Base-by-base conservation (phyloP, 106 monocot genomes). In the Xerophyta viscosa region DNA sequence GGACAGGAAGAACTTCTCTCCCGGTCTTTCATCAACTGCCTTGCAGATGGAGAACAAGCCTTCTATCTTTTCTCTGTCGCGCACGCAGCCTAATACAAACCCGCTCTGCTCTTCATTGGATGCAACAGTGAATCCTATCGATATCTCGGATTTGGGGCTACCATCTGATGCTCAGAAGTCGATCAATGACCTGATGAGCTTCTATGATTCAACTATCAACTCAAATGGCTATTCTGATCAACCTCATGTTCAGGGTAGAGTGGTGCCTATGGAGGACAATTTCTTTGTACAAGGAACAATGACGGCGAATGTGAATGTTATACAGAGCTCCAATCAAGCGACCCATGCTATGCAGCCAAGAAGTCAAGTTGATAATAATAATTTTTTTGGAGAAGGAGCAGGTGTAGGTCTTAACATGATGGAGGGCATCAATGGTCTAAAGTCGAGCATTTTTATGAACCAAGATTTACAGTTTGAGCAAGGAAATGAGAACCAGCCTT, bases 31-130 rank as follows among this genome's bases (percentile, higher is more conserved):
- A 39, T 9, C n/a, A 7, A 25, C 48, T 21, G 27, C 53, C 42
- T 53, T 54, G 27, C 53, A 41, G 53, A 64, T 64, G 57, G 64
- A 64, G 21, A 41, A 45, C 54, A 64, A 64, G 43, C 43, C 43
- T 15, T 21, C 43, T 21, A 10, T 64, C 23, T 45, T 54, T 24
- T 19, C 64, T 15, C 24, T 45, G 43, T 39, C 26, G 4, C 4
- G 20, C 27, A 0, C 45, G 11, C 55, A 55, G 45, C 28, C 51
- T 3, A 54, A 45, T 14, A 25, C 52, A 25, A 64, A 18, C 25
- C n/a, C 31, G 22, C 20, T 27, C 2, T 24, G 6, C n/a, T 36
- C 62, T 6, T 21, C 31, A 20, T 10, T 27, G 12, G 24, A 15
- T 31, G 33, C 62, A n/a, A 60, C 23, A 23, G 4, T 50, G 30